Evolutionary conservation across 345 rosid species (phyloP), one percentile per base, ranked within the genome.

Genomic region (Rhodamnia argentea): DNA sequence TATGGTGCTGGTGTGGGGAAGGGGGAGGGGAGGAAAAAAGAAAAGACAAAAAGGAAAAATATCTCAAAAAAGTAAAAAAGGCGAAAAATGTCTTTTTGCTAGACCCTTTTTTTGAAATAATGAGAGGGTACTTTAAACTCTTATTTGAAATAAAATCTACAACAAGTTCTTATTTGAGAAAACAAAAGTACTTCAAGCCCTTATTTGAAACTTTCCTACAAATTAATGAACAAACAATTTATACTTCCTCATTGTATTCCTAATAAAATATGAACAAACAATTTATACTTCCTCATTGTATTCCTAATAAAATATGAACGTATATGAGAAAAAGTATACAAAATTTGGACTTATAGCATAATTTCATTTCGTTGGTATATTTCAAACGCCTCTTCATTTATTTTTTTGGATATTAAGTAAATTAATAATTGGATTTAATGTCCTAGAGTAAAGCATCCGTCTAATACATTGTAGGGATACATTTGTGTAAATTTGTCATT

Each of bases 401-500:
- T 27, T 27, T 60, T 60, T 60, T 14, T 62, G 3, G 11, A 29
- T 7, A 14, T 14, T 3, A 62, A 62, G 75, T 62, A 15, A 7
- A 62, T 29, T 62, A 27, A n/a, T 27, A 6, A 3, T 0, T 29
- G 9, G 5, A n/a, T 60, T 60, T 0, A 0, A 5, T 13, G n/a
- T 59, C 37, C 13, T 16, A 3, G n/a, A n/a, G 15, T 29, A 9
- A 15, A 29, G 2, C 15, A 29, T 1, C 14, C 0, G 0, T 0
- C 0, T 0, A 1, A 1, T n/a, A 62, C 1, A 62, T 62, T 0
- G 16, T 0, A 3, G 7, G 22, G 15, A 62, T 62, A 5, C 22
- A 3, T 7, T 0, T 15, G 42, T 0, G 0, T 29, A 7, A 0
- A 9, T 7, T 1, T 0, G 13, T 18, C 12, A 15, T 16, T 29